phyloP scores from a whole-genome alignment of 2,329 filamentous ascomycete genomes.

The Fusarium dimerum region DNA sequence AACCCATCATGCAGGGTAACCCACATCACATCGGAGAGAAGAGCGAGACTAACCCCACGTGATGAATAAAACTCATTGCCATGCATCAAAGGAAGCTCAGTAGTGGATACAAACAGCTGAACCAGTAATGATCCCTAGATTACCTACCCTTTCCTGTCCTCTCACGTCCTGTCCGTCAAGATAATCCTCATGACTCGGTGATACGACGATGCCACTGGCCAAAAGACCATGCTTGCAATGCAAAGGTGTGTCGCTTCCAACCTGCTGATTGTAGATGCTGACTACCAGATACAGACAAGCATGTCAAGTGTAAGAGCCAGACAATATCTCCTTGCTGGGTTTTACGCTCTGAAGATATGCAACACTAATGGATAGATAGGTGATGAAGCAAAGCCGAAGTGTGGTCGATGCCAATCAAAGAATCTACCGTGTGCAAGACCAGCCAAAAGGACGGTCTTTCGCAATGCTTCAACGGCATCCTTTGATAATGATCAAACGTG shows the following conservation, averaged over 20 bases:
- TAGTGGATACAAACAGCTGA: conserved; percentile 18
- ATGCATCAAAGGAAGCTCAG: neutral
- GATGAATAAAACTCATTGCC: conserved; percentile 8
- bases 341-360: neutral
- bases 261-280: conserved; percentile 10
- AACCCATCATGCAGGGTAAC: neutral
- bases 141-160: conserved; percentile 1
- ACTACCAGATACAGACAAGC: conserved; percentile 30
- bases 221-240: conserved; percentile 38
- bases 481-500: conserved; percentile 39
- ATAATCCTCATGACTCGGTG: neutral
- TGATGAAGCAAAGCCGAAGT: conserved; percentile 40
- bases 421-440: conserved; percentile 37
- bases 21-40: conserved; percentile 24
- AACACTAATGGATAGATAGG: conserved; percentile 22
- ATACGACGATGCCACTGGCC: conserved; percentile 32
- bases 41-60: conserved; percentile 18
- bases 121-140: conserved; percentile 5
- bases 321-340: too few relatives aligned
- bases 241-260: conserved; percentile 30
- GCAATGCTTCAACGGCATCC: conserved; percentile 34
- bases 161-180: neutral
- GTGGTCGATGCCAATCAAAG: conserved; percentile 36
- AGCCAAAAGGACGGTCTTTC: conserved; percentile 38
- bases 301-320: conserved; percentile 35